Percentiles rank a stretch among this genome's conserved stretches.
Conservation (phyloP, 2,329 filamentous ascomycete genomes). For the Cladophialophora chaetospira region DNA sequence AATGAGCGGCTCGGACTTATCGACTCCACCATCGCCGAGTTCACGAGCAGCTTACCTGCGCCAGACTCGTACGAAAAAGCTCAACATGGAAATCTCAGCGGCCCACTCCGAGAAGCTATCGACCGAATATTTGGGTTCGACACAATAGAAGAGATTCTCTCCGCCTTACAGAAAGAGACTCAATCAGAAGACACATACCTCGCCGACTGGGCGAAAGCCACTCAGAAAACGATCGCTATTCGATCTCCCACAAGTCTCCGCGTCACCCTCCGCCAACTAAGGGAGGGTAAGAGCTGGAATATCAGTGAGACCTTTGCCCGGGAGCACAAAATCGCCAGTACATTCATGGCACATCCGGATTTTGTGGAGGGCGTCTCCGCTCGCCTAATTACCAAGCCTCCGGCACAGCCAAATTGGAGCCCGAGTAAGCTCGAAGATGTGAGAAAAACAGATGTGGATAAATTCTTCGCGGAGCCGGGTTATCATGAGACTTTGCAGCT, state of each 20-base stretch:
- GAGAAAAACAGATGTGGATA: slow-evolving; percentile 57
- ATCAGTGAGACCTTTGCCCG: slow-evolving; percentile 83
- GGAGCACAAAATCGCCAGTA: slow-evolving; percentile 79
- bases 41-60: slow-evolving; percentile 75
- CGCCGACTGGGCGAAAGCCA: slow-evolving; percentile 75
- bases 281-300: slow-evolving; percentile 71
- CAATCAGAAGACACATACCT: slow-evolving; percentile 51
- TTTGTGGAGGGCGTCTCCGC: slow-evolving; percentile 91
- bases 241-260: slow-evolving; percentile 85
- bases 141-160: slow-evolving; percentile 69
- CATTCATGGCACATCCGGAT: slow-evolving; percentile 89
- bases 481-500: slow-evolving; percentile 58
- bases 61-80: slow-evolving; percentile 57
- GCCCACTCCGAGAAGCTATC: slow-evolving; percentile 74
- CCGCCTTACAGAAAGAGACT: slow-evolving; percentile 60
- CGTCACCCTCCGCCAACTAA: slow-evolving; percentile 82
- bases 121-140: slow-evolving; percentile 77
- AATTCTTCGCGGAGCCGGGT: slow-evolving; percentile 66
- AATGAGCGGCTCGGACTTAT: slow-evolving; percentile 69
- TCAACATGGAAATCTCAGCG: slow-evolving; percentile 55
- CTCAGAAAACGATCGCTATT: slow-evolving; percentile 70
- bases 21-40: slow-evolving; percentile 89
- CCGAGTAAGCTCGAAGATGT: slow-evolving; percentile 73
- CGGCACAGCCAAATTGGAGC: slow-evolving; percentile 70
- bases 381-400: slow-evolving; percentile 70